phyloP scores from a whole-genome alignment of 208 protist species.

The Acanthamoeba triangularis region DNA sequence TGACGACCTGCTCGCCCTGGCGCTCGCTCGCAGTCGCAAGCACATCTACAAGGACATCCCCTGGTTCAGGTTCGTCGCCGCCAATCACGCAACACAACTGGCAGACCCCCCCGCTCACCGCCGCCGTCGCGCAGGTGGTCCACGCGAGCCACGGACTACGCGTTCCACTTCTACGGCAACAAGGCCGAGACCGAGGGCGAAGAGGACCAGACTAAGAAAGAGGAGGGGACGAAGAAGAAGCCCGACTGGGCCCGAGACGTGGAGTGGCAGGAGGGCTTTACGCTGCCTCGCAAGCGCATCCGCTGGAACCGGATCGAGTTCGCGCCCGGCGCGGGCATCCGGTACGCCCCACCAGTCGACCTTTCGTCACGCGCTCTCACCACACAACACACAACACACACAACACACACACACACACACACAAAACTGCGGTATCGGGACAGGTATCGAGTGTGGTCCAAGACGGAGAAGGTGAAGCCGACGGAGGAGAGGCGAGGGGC shows the following conservation, averaged over 20 bases:
- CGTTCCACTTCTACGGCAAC: conserved; percentile 36
- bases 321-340: not conserved
- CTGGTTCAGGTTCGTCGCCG: not conserved
- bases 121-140: too few relatives aligned
- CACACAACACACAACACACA: not conserved
- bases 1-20: not conserved
- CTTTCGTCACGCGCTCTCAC: not conserved
- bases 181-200: not conserved
- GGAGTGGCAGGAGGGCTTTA: not conserved
- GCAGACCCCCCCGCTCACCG: too few relatives aligned
- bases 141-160: not conserved
- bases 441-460: conserved; percentile 4
- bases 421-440: not conserved
- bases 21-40: not conserved
- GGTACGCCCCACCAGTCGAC: not conserved
- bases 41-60: conserved; percentile 17
- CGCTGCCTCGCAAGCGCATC: not conserved
- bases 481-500: conserved; percentile 5
- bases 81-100: too few relatives aligned
- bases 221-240: not conserved
- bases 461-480: conserved; percentile 20
- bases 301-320: not conserved
- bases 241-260: not conserved
- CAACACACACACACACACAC: not conserved
- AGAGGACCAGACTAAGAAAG: not conserved